Base-by-base conservation (phyloP, 345 rosid genomes). In the Aurinia saxatilis region DNA sequence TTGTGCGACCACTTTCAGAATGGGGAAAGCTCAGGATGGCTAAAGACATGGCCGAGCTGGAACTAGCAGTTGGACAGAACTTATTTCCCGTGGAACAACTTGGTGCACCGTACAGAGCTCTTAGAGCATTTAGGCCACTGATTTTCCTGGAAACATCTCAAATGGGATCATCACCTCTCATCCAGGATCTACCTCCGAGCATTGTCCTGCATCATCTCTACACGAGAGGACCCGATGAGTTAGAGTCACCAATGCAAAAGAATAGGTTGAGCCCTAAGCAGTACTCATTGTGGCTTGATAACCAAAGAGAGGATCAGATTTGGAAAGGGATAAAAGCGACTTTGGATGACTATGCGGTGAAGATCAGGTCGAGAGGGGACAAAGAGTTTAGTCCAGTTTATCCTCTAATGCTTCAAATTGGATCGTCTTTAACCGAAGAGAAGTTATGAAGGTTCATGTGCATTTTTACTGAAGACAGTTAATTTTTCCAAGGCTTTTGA, bases 301-400 rank as follows among this genome's bases (percentile, higher is more conserved):
- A 86, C 57, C 98, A 88, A 67, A 86, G 89, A 46, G 98, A 95
- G 76, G 96, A 95, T 77, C 99, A 95, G 75, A 83, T 90, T 34
- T 95, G 99, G 99, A 90, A 90, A 63, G 99, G 99, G 2, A 63
- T 95, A 9, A 90, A 88, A 78, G 96, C 95, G 2, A 95, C 99
- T 10, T 73, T 95, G 42, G 99, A 95, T 72, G 99, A 95, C 79
- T 90, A 95, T 73, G 93, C 95, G 25, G 73, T 68, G 1, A 83
- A 75, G 55, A 82, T 95, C 21, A 79, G 83, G 75, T 77, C 84
- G 35, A 88, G 96, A 81, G 98, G 96, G 9, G 99, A 95, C 72
- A 95, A 90, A 77, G 99, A 95, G 73, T 95, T 95, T 46, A 88
- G 89, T 62, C 96, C 96, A 41, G 97, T 90, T 8, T 95, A 95